Conservation (phyloP, 2,329 filamentous ascomycete genomes). For the Lachnellula arida region DNA sequence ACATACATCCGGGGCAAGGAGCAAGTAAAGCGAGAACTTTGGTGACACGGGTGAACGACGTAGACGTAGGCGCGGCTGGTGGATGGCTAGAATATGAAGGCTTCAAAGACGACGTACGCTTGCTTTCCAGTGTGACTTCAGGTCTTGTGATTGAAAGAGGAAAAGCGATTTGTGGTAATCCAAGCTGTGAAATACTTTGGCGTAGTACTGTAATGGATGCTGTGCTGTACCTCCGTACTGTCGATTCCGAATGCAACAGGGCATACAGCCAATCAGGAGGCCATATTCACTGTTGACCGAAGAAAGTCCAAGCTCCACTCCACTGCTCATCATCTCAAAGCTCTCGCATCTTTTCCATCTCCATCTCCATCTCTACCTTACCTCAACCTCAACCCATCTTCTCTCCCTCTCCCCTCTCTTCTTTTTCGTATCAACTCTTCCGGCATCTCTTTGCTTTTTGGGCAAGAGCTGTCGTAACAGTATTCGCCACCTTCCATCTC, state of each 20-base stretch:
- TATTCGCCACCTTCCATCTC: not conserved
- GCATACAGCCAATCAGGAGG: not conserved
- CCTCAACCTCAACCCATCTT: not conserved
- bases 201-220: not conserved
- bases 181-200: no score
- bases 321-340: not conserved
- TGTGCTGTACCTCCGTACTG: not conserved
- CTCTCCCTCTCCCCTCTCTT: constrained; percentile 6
- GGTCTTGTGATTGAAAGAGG: no score
- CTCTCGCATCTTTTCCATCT: constrained; percentile 1
- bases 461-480: constrained; percentile 9
- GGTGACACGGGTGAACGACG: not conserved
- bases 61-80: not conserved
- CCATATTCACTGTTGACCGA: not conserved
- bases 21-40: constrained; percentile 1
- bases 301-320: constrained; percentile 2
- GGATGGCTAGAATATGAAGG: not conserved
- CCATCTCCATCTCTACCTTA: not conserved
- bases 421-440: not conserved
- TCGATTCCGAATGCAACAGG: not conserved
- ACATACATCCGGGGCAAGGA: constrained; percentile 13
- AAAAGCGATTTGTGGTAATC: no score
- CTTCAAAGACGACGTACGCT: no score
- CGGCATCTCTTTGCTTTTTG: constrained; percentile 4
- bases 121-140: no score